These are phyloP conservation scores for Sclerotinia nivalis DNA, from an alignment of 2,329 filamentous ascomycete species.

Conservation along the genomic window DNA sequence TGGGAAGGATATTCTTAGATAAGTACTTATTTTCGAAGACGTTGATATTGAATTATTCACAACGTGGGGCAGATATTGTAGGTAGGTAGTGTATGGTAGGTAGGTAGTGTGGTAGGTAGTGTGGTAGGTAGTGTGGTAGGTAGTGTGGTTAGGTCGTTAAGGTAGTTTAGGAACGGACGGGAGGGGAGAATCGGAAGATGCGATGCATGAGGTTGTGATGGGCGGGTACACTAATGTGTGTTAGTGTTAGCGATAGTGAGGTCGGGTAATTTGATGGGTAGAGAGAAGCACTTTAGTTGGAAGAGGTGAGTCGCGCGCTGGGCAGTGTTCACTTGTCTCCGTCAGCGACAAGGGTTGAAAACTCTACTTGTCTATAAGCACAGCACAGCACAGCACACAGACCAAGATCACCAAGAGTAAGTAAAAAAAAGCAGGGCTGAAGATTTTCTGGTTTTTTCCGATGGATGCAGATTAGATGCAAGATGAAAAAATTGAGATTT, in stretches of 20 bases:
- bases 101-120: not conserved
- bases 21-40: not conserved
- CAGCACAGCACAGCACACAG: not conserved
- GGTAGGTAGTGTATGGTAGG: not conserved
- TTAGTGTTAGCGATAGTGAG: not conserved
- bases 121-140: too few species aligned
- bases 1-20: conserved; percentile 2
- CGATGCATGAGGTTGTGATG: conserved; percentile 9
- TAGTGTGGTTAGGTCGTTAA: not conserved
- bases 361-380: too few species aligned
- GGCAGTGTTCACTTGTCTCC: not conserved
- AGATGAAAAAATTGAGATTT: not conserved
- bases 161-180: conserved; percentile 1
- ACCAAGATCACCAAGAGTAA: conserved; percentile 8
- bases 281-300: not conserved
- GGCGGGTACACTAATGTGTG: not conserved
- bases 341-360: conserved; percentile 6
- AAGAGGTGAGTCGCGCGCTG: conserved; percentile 4
- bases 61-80: conserved; percentile 8
- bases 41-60: not conserved
- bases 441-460: not conserved
- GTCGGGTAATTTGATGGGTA: not conserved
- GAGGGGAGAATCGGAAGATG: conserved; percentile 16
- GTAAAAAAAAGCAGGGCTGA: conserved; percentile 17
- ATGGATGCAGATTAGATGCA: not conserved